phyloP scores from a whole-genome alignment of 208 protist species.

The Trypanosoma platydactyli region DNA sequence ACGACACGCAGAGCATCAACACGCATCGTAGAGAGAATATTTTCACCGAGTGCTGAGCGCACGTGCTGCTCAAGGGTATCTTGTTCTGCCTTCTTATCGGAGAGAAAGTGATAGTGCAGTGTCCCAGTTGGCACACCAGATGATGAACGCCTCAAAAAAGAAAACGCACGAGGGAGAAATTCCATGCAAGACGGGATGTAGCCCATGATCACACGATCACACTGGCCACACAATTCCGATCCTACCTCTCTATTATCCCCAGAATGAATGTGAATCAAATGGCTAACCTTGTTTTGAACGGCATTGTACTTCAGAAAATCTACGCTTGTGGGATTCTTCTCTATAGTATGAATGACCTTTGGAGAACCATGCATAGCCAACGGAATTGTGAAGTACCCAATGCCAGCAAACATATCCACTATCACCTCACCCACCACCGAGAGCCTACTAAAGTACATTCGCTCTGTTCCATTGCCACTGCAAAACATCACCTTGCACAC shows the following conservation, averaged over 20 bases:
- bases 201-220: constrained; percentile 91
- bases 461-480: constrained; percentile 92
- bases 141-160: constrained; percentile 55
- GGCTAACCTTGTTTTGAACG: constrained; percentile 71
- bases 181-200: constrained; percentile 81
- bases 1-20: constrained; percentile 65
- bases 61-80: constrained; percentile 42
- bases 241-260: constrained; percentile 86
- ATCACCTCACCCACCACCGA: constrained; percentile 72
- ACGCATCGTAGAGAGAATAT: constrained; percentile 16
- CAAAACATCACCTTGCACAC: constrained; percentile 88
- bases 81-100: constrained; percentile 45
- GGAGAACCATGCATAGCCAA: constrained; percentile 72
- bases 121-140: constrained; percentile 34
- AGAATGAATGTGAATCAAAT: constrained; percentile 62
- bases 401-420: constrained; percentile 93
- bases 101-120: constrained; percentile 91
- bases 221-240: constrained; percentile 66
- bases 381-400: constrained; percentile 92
- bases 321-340: constrained; percentile 88
- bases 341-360: constrained; percentile 67
- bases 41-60: constrained; percentile 51
- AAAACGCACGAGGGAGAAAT: constrained; percentile 77
- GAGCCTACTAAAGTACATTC: constrained; percentile 83
- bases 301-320: constrained; percentile 78